Base-by-base conservation (phyloP, 257 asterid species). In the Catharanthus roseus region DNA sequence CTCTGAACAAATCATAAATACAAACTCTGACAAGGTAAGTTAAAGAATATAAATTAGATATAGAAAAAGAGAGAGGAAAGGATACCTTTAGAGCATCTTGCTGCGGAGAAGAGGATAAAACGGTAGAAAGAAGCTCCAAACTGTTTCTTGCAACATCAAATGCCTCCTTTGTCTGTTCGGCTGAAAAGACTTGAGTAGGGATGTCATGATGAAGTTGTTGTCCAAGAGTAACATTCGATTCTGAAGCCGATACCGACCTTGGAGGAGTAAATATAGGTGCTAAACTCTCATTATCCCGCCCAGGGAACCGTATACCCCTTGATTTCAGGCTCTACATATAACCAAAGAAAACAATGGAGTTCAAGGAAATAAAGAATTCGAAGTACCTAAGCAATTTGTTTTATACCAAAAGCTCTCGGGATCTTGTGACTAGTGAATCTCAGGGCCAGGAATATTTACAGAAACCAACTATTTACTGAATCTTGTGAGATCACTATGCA, bases 91-190 rank as follows among this genome's bases (percentile, higher is more conserved):
- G 89, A 80, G 90, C 97, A 80, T 95, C 99, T 83, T 91, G 90
- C 71, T 86, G 95, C 4, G 99, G 97, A 21, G 99, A 95, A 85
- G 99, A 95, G 71, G 99, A 85, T 72, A 92, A 75, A 77, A 95
- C 97, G 68, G 99, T 92, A 78, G 87, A 75, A 65, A 95, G 91
- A 72, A 95, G 96, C 87, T 95, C 99, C 19, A 95, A 67, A 72
- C 98, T 95, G 83, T 95, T 95, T 82, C 96, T 85, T 70, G 98
- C 99, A 67, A 92, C 95, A 70, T 92, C 98, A 76, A 95, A 92
- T 69, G 97, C 96, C 84, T 95, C 99, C 83, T 90, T 95, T 19
- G 86, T 86, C 74, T 90, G 96, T 72, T 90, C 99, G 67, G 92
- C 90, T 44, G 99, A 85, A 71, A 90, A 85, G 73, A 75, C 83